Evolutionary conservation across 345 rosid genomes (phyloP), one percentile per base, ranked within the genome.

Genomic region (Psidium friedrichsthalianum): DNA sequence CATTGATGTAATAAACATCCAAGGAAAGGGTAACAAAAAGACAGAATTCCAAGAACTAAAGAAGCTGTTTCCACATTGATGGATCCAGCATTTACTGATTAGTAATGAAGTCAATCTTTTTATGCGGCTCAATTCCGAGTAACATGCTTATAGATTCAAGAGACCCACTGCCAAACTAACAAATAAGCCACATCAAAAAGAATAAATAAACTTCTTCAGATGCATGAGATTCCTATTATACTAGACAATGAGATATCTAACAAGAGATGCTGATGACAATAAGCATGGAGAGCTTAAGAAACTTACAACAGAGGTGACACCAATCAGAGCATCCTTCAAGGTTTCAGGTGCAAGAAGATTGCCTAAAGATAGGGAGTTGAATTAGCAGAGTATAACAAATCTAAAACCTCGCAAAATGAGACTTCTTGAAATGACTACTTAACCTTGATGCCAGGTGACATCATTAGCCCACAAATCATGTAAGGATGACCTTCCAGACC

Each of bases 371-470:
- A 61, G 52, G n/a, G 55, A 87, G 58, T 87, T 84, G 40, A 84
- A 84, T 69, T 53, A 32, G 16, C 82, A 40, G 78, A 18, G 78
- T 69, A 20, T 18, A 69, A 69, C 78, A 69, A 69, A 69, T 69
- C 47, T 69, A 3, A 32, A 61, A 69, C 8, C 78, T 69, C 6
- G 24, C 12, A 69, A 69, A 64, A 32, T 69, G 44, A 64, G 44
- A 69, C 47, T 69, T 42, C 78, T 64, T 32, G 12, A 32, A 69
- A 83, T 69, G 55, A 22, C 82, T 54, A 76, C 74, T 83, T 85
- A 87, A 97, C 99, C 99, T 95, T 95, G 93, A 92, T 93, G 92
- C 99, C 99, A 95, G 80, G 88, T 91, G 84, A 97, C 95, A 83
- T 87, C 90, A 82, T 90, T 87, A 32, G 94, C 94, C 99, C 99